Conservation (phyloP, 1,139 yeast species). For the Suhomyces ambrosiae region DNA sequence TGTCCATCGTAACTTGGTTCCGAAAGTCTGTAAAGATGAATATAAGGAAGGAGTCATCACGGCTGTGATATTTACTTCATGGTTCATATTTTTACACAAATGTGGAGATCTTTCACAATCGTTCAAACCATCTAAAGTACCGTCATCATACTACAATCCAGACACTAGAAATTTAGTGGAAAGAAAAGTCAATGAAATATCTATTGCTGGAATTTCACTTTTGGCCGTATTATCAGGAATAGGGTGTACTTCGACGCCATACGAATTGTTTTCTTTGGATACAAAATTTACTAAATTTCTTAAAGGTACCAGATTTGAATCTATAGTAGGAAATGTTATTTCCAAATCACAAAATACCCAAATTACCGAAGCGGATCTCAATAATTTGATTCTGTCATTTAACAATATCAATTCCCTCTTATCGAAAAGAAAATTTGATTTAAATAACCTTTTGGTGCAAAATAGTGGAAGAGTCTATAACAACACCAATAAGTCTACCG, state of each 20-base stretch:
- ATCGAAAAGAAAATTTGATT: constrained; percentile 34
- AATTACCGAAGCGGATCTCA: constrained; percentile 25
- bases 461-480: constrained; percentile 35
- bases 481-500: constrained; percentile 18
- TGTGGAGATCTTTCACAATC: constrained; percentile 40
- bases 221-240: constrained; percentile 75
- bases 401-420: constrained; percentile 43
- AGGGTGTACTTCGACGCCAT: constrained; percentile 73
- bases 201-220: constrained; percentile 70
- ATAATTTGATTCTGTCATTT: constrained; percentile 36
- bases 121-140: constrained; percentile 26
- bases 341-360: neutral
- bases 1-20: constrained; percentile 31
- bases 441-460: constrained; percentile 24
- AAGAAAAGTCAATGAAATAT: constrained; percentile 57
- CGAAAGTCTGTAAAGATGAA: constrained; percentile 15
- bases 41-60: constrained; percentile 17
- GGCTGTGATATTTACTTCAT: constrained; percentile 19
- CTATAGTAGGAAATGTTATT: too few species aligned
- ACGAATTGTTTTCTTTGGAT: constrained; percentile 22
- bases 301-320: neutral
- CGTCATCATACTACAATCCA: constrained; percentile 13
- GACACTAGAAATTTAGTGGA: constrained; percentile 34
- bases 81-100: constrained; percentile 40
- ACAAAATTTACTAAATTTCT: constrained; percentile 8